A percentile compares a stretch with the other conserved stretches of the same genome.
These are phyloP conservation scores for Chaetomium cochliodes DNA, from an alignment of 495 filamentous ascomycete species.

Conservation along the genomic window DNA sequence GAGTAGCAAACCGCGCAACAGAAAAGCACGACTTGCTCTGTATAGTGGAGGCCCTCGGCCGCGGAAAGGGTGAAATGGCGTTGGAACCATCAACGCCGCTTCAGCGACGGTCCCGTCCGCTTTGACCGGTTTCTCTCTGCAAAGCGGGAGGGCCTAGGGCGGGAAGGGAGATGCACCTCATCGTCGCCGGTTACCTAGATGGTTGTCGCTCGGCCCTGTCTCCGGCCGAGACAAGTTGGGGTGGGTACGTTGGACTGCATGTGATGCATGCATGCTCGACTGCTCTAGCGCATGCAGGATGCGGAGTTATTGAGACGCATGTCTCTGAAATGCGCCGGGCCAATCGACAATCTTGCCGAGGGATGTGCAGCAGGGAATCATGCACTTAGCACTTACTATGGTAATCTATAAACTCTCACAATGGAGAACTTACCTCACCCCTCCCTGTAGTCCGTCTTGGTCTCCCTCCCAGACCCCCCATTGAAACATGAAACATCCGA, in stretches of 20 bases:
- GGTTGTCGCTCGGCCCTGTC: no score
- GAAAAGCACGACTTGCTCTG: not conserved
- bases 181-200: not conserved
- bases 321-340: not conserved
- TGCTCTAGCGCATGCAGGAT: not conserved
- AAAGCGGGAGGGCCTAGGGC: not conserved
- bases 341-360: not conserved
- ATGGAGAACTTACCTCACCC: no score
- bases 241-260: no score
- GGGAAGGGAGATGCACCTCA: not conserved
- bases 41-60: not conserved
- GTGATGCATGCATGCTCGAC: no score
- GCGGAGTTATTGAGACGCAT: not conserved
- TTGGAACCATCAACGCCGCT: not conserved
- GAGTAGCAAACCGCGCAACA: not conserved
- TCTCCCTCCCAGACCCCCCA: not conserved
- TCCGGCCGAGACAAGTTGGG: not conserved
- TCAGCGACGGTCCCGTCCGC: slow-evolving; percentile 4
- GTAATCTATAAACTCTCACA: no score
- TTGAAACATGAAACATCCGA: slow-evolving; percentile 29
- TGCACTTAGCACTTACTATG: no score
- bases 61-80: not conserved
- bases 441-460: no score
- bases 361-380: not conserved
- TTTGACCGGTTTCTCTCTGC: not conserved